Percentiles rank a stretch among this genome's conserved stretches.
Conservation (phyloP, 2,329 filamentous ascomycete genomes). For the Coniochaeta sp. region DNA sequence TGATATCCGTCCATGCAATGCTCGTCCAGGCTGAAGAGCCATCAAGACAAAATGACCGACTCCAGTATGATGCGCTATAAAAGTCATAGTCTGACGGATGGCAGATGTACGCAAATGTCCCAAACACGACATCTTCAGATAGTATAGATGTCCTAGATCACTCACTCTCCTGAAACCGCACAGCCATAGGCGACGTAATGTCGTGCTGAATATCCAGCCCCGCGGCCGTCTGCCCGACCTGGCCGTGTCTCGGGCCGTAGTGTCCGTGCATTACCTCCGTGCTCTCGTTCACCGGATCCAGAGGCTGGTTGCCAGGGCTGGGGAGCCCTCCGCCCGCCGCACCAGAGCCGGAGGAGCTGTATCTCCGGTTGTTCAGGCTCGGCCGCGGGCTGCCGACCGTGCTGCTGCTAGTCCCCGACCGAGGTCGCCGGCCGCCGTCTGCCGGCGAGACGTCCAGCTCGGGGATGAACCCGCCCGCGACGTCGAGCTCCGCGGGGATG, state of each 20-base stretch:
- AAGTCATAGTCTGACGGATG: background rate
- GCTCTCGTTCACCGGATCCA: constrained; percentile 32
- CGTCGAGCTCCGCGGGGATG: constrained; percentile 31
- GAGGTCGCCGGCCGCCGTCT: constrained; percentile 3
- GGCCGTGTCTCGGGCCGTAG: constrained; percentile 28
- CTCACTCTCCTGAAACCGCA: background rate
- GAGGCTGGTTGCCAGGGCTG: constrained; percentile 5
- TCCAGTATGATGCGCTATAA: too few relatives aligned
- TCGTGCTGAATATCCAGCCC: constrained; percentile 13
- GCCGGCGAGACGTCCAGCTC: constrained; percentile 20
- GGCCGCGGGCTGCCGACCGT: constrained; percentile 14
- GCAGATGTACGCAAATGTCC: background rate
- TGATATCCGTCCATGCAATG: background rate
- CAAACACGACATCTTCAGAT: background rate
- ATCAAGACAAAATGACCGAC: too few relatives aligned
- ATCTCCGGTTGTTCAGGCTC: constrained; percentile 15
- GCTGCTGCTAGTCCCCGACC: constrained; percentile 19
- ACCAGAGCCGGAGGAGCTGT: constrained; percentile 20
- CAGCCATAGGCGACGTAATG: constrained; percentile 6
- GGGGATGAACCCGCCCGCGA: constrained; percentile 21
- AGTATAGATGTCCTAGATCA: background rate
- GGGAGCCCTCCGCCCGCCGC: constrained; percentile 9
- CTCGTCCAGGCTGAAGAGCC: too few relatives aligned
- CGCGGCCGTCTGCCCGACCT: constrained; percentile 33
- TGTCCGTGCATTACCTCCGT: constrained; percentile 36